phyloP scores from a whole-genome alignment of 495 filamentous ascomycete genomes.

The Aspergillus saccharolyticus region DNA sequence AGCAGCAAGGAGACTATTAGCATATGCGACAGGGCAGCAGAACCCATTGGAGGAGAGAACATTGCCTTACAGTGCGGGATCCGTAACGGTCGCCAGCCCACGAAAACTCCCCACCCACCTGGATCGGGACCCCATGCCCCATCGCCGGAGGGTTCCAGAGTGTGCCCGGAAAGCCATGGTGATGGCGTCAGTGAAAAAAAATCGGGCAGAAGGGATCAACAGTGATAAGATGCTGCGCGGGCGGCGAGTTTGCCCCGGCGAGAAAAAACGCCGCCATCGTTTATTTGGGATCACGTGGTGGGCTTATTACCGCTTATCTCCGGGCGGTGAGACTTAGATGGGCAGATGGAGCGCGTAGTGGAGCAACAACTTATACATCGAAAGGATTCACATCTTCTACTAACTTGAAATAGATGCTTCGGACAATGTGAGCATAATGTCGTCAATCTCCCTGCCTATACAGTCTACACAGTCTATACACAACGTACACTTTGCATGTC shows the following conservation, averaged over 20 bases:
- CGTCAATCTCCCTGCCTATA: too few species aligned
- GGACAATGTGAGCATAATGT: too few species aligned
- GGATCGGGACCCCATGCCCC: constrained; percentile 26
- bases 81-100: constrained; percentile 45
- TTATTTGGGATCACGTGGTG: not conserved
- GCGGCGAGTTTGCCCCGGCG: not conserved
- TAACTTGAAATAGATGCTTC: too few species aligned
- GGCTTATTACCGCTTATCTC: not conserved
- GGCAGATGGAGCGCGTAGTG: too few species aligned
- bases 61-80: constrained; percentile 36
- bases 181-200: not conserved
- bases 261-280: not conserved
- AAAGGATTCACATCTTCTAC: too few species aligned
- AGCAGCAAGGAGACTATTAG: constrained; percentile 1
- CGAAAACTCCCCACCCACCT: constrained; percentile 21
- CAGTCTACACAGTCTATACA: too few species aligned
- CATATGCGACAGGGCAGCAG: not conserved
- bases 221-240: not conserved
- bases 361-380: too few species aligned
- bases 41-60: not conserved
- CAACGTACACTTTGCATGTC: too few species aligned
- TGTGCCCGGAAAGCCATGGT: constrained; percentile 37
- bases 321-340: not conserved
- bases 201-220: not conserved
- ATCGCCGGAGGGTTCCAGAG: constrained; percentile 26